These are phyloP conservation scores for Eucalyptus rudis DNA, from an alignment of 345 rosid genomes.

Conservation along the genomic window DNA sequence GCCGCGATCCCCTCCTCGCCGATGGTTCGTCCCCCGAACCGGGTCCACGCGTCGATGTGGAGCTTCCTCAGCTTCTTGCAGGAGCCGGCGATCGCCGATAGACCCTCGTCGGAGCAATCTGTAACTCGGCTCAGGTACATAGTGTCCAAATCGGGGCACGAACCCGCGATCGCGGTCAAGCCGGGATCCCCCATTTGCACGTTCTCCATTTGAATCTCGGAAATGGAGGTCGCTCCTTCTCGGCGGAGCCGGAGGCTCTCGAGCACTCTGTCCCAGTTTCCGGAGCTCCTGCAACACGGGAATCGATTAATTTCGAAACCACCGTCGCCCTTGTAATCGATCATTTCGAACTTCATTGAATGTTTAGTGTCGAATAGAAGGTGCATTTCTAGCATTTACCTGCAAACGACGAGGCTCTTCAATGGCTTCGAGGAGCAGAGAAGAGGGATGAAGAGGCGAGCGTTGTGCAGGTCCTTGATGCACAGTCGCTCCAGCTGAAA, in stretches of 20 bases:
- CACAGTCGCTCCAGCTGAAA: constrained; percentile 12
- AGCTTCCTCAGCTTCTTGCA: constrained; percentile 25
- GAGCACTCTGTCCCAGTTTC: constrained; percentile 28
- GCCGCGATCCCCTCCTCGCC: constrained; percentile 13
- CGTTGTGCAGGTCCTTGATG: constrained; percentile 32
- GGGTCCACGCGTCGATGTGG: constrained; percentile 29
- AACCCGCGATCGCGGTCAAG: constrained; percentile 10
- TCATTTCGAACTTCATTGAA: not conserved
- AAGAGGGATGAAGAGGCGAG: constrained; percentile 19
- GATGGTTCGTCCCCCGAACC: constrained; percentile 17
- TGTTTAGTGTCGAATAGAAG: not conserved
- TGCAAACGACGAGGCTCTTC: constrained; percentile 11
- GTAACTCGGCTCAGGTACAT: constrained; percentile 18
- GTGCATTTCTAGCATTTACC: not conserved
- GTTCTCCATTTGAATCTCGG: constrained; percentile 31
- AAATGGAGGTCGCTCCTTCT: not conserved
- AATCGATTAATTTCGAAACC: not conserved
- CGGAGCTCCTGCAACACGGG: constrained; percentile 23
- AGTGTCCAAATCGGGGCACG: constrained; percentile 16
- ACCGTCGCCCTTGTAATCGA: not conserved
- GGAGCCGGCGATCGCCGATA: constrained; percentile 13
- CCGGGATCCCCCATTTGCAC: constrained; percentile 29
- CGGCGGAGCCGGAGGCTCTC: not conserved
- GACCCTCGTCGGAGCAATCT: constrained; percentile 27
- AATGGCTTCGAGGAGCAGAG: constrained; percentile 1